These are phyloP conservation scores for Rhizopogon vinicolor DNA, from an alignment of 768 basidiomycete species.

Conservation along the genomic window DNA sequence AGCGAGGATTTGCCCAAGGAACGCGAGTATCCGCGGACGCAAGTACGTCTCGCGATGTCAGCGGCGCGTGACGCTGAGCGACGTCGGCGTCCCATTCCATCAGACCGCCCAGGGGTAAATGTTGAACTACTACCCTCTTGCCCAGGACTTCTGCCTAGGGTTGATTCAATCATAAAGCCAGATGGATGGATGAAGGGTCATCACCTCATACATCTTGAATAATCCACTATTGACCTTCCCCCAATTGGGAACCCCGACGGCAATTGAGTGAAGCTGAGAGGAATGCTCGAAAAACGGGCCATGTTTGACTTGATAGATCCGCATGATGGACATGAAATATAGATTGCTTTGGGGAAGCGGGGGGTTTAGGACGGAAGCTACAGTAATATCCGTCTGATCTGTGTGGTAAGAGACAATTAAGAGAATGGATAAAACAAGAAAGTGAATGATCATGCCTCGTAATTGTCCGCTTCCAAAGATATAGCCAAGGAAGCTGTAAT, in stretches of 20 bases:
- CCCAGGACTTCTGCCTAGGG: conserved; percentile 81
- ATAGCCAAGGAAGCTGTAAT: conserved; percentile 85
- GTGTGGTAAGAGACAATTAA: conserved; percentile 3
- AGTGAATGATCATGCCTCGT: conserved; percentile 46
- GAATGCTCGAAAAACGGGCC: conserved; percentile 94
- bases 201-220: conserved; percentile 92
- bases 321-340: conserved; percentile 73
- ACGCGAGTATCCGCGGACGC: conserved; percentile 4
- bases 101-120: conserved; percentile 80
- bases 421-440: conserved; percentile 2
- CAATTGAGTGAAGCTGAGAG: conserved; percentile 83
- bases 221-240: conserved; percentile 85
- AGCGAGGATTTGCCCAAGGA: conserved; percentile 10
- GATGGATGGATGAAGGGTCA: conserved; percentile 13
- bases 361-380: conserved; percentile 55
- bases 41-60: not conserved
- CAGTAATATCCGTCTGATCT: conserved; percentile 65
- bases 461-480: conserved; percentile 90
- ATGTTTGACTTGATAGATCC: conserved; percentile 75
- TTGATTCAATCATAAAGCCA: conserved; percentile 3
- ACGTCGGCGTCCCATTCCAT: conserved; percentile 54
- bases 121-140: conserved; percentile 96
- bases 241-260: conserved; percentile 87
- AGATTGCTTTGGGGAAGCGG: conserved; percentile 65
- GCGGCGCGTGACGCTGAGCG: not conserved